phyloP scores from a whole-genome alignment of 805 yeast genomes.

The Candida corydali region DNA sequence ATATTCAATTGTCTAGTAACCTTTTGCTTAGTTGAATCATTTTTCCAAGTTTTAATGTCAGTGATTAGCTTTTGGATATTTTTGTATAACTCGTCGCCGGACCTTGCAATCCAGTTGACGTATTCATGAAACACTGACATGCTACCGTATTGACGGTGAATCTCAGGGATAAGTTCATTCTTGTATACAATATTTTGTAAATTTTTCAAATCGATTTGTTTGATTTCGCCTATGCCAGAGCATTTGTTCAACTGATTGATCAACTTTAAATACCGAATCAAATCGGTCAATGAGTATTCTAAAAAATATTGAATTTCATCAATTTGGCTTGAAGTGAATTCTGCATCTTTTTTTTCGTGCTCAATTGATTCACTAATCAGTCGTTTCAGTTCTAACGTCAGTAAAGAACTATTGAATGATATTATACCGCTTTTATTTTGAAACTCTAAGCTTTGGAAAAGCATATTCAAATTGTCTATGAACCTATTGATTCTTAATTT shows the following conservation, averaged over 20 bases:
- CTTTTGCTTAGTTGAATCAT: slow-evolving; percentile 36
- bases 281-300: slow-evolving; percentile 42
- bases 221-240: slow-evolving; percentile 27
- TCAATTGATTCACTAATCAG: slow-evolving; percentile 14
- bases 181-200: slow-evolving; percentile 16
- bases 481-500: slow-evolving; percentile 47
- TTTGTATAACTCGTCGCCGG: slow-evolving; percentile 16
- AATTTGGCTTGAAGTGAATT: slow-evolving; percentile 20
- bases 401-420: slow-evolving; percentile 13
- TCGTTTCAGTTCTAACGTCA: slow-evolving; percentile 31
- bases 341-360: slow-evolving; percentile 18
- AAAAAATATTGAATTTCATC: slow-evolving; percentile 46
- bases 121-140: slow-evolving; percentile 3
- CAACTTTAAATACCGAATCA: slow-evolving; percentile 23
- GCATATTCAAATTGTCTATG: slow-evolving; percentile 44
- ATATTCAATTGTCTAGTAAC: slow-evolving; percentile 39
- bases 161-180: slow-evolving; percentile 1
- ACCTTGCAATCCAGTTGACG: slow-evolving; percentile 7
- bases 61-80: slow-evolving; percentile 19
- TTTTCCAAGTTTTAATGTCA: slow-evolving; percentile 29
- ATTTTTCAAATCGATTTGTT: slow-evolving; percentile 26
- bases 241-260: slow-evolving; percentile 36
- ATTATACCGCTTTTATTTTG: slow-evolving; percentile 11
- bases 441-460: slow-evolving; percentile 40
- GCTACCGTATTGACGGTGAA: neutral